These are phyloP conservation scores for Cladosporium sp. DNA, from an alignment of 2,329 filamentous ascomycete genomes.

Conservation along the genomic window DNA sequence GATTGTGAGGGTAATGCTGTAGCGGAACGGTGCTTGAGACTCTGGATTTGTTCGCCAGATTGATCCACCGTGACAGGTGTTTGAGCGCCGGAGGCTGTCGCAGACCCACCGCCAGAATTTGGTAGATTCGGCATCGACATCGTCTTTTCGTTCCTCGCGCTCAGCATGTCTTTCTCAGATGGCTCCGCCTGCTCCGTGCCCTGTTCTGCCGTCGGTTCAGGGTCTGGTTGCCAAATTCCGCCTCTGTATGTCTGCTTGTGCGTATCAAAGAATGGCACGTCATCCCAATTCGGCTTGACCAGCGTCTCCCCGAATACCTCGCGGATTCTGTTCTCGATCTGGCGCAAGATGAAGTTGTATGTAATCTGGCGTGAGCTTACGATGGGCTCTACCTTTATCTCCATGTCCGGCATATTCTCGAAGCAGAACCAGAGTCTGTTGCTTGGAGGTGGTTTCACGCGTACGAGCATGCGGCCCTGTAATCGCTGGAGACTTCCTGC, in stretches of 20 bases:
- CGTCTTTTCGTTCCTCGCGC: constrained; percentile 19
- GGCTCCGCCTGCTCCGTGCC: not conserved
- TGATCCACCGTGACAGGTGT: constrained; percentile 7
- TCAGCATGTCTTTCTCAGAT: constrained; percentile 10
- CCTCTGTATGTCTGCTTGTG: constrained; percentile 72
- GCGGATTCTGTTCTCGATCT: constrained; percentile 91
- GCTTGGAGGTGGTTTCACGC: constrained; percentile 89
- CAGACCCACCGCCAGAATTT: constrained; percentile 11
- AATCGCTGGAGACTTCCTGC: constrained; percentile 79
- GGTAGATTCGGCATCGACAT: constrained; percentile 21
- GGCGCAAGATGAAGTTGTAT: constrained; percentile 81
- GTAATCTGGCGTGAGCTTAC: constrained; percentile 94
- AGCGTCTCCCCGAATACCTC: constrained; percentile 89
- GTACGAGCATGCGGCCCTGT: constrained; percentile 76
- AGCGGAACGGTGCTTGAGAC: constrained; percentile 19
- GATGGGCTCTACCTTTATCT: constrained; percentile 90
- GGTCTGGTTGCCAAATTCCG: constrained; percentile 64
- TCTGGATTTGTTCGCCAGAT: constrained; percentile 1
- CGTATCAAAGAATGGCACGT: constrained; percentile 83
- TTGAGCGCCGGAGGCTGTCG: constrained; percentile 18
- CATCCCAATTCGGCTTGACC: constrained; percentile 92
- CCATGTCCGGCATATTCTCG: constrained; percentile 86
- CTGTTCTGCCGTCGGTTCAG: constrained; percentile 23
- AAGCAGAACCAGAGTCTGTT: constrained; percentile 97
- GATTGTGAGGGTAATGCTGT: constrained; percentile 14